Evolutionary conservation across 129 eudicot species (phyloP).

Genomic region (Artemisia tridentata): DNA sequence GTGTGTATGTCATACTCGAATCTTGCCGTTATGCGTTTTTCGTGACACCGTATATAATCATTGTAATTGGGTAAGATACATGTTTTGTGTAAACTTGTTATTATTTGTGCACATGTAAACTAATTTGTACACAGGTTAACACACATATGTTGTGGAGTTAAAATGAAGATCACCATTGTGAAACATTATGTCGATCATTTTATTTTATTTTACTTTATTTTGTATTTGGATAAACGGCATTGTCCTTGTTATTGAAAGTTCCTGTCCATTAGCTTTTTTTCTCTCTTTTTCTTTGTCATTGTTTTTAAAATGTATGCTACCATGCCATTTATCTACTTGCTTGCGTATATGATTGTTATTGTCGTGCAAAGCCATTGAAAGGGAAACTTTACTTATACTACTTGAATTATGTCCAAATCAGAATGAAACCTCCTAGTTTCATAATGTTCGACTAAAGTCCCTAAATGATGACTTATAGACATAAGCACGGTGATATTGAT

Average conservation of each 20-base stretch:
- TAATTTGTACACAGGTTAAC: too few species aligned
- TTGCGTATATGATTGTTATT: conserved; percentile 26
- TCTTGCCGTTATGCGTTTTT: neutral
- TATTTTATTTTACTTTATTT: conserved; percentile 3
- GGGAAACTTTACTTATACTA: neutral
- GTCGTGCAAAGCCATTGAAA: conserved; percentile 33
- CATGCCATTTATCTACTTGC: conserved; percentile 32
- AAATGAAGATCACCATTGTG: neutral
- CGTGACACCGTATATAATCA: neutral
- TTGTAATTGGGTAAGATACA: neutral
- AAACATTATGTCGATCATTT: neutral
- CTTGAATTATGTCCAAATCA: conserved; percentile 10
- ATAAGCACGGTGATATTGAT: too few species aligned
- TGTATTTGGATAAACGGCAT: conserved; percentile 22
- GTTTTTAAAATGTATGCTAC: conserved; percentile 25
- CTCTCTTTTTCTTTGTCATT: conserved; percentile 24
- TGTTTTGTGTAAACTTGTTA: neutral
- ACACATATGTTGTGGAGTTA: too few species aligned
- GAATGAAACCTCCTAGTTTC: conserved; percentile 18
- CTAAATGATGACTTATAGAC: neutral
- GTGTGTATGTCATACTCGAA: neutral
- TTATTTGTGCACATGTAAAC: too few species aligned
- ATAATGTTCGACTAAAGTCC: neutral
- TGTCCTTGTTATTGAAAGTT: conserved; percentile 25
- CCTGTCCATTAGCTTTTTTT: conserved; percentile 15